A percentile compares a stretch with the other conserved stretches of the same genome.
These are phyloP conservation scores for Phytophthora pseudosyringae DNA, from an alignment of 352 stramenopile genomes.

Conservation along the genomic window DNA sequence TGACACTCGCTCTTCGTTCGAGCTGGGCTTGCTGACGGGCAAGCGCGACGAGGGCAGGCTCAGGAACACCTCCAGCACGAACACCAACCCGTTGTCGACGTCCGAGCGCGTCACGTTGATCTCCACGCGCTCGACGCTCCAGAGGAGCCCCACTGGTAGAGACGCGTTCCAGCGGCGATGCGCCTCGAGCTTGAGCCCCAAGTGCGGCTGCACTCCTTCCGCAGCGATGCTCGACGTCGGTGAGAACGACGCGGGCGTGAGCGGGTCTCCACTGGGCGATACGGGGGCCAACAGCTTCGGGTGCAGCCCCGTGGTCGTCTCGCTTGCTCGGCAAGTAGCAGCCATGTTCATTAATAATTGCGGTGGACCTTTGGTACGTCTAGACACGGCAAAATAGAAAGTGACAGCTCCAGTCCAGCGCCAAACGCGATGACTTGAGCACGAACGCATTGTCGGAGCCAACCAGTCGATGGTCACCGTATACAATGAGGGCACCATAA, in stretches of 20 bases:
- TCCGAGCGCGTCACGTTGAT: constrained; percentile 41
- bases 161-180: constrained; percentile 35
- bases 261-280: constrained; percentile 11
- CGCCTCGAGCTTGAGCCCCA: constrained; percentile 35
- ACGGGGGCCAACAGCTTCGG: constrained; percentile 16
- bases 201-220: constrained; percentile 12
- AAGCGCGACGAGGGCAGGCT: constrained; percentile 35
- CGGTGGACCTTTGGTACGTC: background rate
- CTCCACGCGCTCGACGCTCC: constrained; percentile 48
- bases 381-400: constrained; percentile 1
- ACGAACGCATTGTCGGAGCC: background rate
- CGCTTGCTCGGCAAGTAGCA: background rate
- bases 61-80: constrained; percentile 52
- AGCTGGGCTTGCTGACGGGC: constrained; percentile 23
- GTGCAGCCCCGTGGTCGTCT: constrained; percentile 6
- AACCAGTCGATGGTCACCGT: background rate
- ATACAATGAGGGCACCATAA: constrained; percentile 12
- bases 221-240: background rate
- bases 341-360: background rate
- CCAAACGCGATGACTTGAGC: background rate
- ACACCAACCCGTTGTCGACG: constrained; percentile 37
- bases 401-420: constrained; percentile 2
- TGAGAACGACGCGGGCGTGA: background rate
- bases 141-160: constrained; percentile 41
- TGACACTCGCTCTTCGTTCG: constrained; percentile 7